Percentiles rank a stretch among this genome's conserved stretches.
Conservation (phyloP, 2,329 filamentous ascomycete species). For the Rhynchosporium agropyri region DNA sequence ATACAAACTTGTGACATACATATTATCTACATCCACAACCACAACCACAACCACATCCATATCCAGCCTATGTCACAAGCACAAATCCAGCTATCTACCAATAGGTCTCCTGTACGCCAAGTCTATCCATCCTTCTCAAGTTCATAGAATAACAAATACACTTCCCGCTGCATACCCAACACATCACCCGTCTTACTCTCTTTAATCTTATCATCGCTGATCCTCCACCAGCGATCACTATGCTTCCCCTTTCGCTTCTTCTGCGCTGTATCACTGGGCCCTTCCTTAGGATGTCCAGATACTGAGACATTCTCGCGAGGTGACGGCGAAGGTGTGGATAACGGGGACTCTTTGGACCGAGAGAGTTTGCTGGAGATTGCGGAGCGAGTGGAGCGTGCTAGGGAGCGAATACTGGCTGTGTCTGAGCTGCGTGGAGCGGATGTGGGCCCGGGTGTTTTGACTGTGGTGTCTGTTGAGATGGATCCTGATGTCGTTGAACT, state of each 20-base stretch:
- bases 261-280: slow-evolving; percentile 34
- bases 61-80: no score
- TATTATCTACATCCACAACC: no score
- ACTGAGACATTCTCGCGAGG: slow-evolving; percentile 7
- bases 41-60: no score
- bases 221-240: slow-evolving; percentile 90
- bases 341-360: slow-evolving; percentile 25
- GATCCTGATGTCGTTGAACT: slow-evolving; percentile 23
- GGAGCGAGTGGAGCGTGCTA: slow-evolving; percentile 59
- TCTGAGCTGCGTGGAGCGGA: slow-evolving; percentile 48
- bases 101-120: neutral
- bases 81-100: no score
- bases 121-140: slow-evolving; percentile 50
- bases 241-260: slow-evolving; percentile 60
- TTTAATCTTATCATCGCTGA: slow-evolving; percentile 95
- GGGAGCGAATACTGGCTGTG: slow-evolving; percentile 56
- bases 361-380: slow-evolving; percentile 51
- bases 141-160: slow-evolving; percentile 96
- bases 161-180: slow-evolving; percentile 89
- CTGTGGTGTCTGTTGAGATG: slow-evolving; percentile 23
- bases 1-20: no score
- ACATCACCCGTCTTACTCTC: slow-evolving; percentile 93
- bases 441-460: slow-evolving; percentile 29
- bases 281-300: slow-evolving; percentile 1
- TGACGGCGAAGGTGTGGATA: slow-evolving; percentile 16